Base-by-base conservation (phyloP, 2,329 filamentous ascomycete species). In the Ceratocystis papillata region DNA sequence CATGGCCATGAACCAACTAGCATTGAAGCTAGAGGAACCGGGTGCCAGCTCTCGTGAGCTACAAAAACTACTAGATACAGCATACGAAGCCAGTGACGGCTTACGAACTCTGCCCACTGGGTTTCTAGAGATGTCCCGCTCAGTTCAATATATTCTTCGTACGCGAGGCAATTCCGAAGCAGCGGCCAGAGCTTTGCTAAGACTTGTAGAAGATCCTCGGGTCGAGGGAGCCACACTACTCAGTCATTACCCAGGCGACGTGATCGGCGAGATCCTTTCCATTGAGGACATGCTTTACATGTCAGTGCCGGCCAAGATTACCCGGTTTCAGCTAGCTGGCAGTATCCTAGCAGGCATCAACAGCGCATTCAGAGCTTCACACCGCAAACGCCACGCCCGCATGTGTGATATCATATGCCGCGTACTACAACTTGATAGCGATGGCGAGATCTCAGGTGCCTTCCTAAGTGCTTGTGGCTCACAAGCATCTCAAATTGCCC, bases 241-340 rank as follows among this genome's bases (percentile, higher is more conserved):
- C 4, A 22, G 46, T 6, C 57, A 67, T 10, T 45, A 57, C 10
- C 62, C 66, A 6, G 63, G 33, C 37, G 57, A 67, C 2, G 20
- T 65, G 5, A 53, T 67, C 45, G 2, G 15, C 3, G 41, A 64
- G 20, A 45, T 67, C 5, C 45, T 67, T 17, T 48, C 62, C 12
- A 28, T 62, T 46, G 62, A 65, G n/a, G 66, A 67, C 25, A 62
- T 67, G 45, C 28, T 65, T 5, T 65, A 65, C 46, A 62, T 67
- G 57, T 60, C 62, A 10, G 46, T 10, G 5, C 20, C 37, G 15
- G 33, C 45, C 8, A 64, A 53, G n/a, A 45, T 50, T 28, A 22
- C 30, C 20, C 62, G 66, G 12, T 62, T 67, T 28, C 17, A 55
- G 10, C 62, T 67, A 8, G 62, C 63, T 7, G 66, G 66, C 3